Evolutionary conservation across 306 rosid species (phyloP).

Genomic region (Rubus parviflorus): DNA sequence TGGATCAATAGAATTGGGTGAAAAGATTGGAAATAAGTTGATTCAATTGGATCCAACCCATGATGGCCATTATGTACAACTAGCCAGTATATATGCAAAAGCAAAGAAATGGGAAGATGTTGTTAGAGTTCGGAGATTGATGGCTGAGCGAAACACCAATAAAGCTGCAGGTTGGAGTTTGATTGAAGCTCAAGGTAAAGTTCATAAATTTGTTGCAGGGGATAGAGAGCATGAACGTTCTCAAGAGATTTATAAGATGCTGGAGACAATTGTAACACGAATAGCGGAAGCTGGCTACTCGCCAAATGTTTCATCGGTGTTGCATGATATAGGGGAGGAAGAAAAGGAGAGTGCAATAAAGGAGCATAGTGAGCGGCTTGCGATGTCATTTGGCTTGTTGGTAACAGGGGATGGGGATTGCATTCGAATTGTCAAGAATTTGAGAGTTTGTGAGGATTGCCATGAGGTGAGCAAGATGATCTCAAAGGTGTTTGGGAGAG

Average conservation of each 20-base stretch:
- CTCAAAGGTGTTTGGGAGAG: slow-evolving; percentile 47
- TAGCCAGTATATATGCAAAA: slow-evolving; percentile 65
- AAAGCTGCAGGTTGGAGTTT: slow-evolving; percentile 83
- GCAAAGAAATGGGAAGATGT: slow-evolving; percentile 85
- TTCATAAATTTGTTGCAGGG: slow-evolving; percentile 74
- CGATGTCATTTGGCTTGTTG: slow-evolving; percentile 46
- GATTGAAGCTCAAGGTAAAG: slow-evolving; percentile 66
- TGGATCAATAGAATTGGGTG: slow-evolving; percentile 63
- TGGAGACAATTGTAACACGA: slow-evolving; percentile 46
- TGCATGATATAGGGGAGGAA: slow-evolving; percentile 53
- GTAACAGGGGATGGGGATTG: slow-evolving; percentile 43
- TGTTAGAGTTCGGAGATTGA: slow-evolving; percentile 57
- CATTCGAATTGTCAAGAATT: slow-evolving; percentile 48
- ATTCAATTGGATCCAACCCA: slow-evolving; percentile 67
- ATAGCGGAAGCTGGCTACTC: slow-evolving; percentile 53
- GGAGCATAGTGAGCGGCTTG: slow-evolving; percentile 51
- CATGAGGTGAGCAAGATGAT: slow-evolving; percentile 52
- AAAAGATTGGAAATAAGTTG: slow-evolving; percentile 67
- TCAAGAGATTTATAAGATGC: slow-evolving; percentile 53
- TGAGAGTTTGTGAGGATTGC: slow-evolving; percentile 53
- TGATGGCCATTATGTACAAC: slow-evolving; percentile 80
- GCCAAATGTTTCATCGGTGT: slow-evolving; percentile 37
- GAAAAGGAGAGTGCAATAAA: slow-evolving; percentile 41
- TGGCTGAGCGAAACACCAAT: slow-evolving; percentile 42
- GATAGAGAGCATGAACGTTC: slow-evolving; percentile 59